Conservation (phyloP, 768 basidiomycete genomes). For the Tulasnella sp. region DNA sequence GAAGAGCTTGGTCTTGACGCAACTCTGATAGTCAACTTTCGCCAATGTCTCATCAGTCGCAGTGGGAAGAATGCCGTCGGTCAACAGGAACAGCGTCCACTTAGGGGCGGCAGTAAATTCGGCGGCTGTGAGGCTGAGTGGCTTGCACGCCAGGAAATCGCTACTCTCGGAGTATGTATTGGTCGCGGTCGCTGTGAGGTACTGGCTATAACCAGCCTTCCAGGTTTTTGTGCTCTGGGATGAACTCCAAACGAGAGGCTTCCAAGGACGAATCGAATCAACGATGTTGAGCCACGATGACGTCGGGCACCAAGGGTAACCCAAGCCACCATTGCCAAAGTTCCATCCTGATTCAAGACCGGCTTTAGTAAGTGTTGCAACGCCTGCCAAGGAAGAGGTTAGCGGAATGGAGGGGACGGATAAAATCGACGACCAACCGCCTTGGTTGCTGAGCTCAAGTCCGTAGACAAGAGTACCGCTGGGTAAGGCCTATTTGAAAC, state of each 20-base stretch:
- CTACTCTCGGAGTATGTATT: neutral
- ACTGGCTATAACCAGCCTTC: neutral
- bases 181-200: neutral
- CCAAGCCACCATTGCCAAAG: constrained; percentile 20
- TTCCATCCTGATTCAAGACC: constrained; percentile 3
- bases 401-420: no score
- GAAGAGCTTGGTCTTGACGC: neutral
- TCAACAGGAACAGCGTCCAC: neutral
- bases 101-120: neutral
- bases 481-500: neutral
- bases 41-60: neutral
- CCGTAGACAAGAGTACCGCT: no score
- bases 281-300: constrained; percentile 8
- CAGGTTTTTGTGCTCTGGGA: neutral
- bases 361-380: neutral
- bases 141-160: neutral
- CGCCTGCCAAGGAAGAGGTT: neutral
- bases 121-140: neutral
- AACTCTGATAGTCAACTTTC: neutral
- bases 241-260: neutral
- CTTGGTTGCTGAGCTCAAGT: no score
- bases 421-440: neutral
- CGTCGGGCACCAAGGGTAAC: constrained; percentile 19
- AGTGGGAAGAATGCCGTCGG: neutral
- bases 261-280: neutral